Conservation (phyloP, 2,329 filamentous ascomycete genomes). For the Alternaria brassicae region DNA sequence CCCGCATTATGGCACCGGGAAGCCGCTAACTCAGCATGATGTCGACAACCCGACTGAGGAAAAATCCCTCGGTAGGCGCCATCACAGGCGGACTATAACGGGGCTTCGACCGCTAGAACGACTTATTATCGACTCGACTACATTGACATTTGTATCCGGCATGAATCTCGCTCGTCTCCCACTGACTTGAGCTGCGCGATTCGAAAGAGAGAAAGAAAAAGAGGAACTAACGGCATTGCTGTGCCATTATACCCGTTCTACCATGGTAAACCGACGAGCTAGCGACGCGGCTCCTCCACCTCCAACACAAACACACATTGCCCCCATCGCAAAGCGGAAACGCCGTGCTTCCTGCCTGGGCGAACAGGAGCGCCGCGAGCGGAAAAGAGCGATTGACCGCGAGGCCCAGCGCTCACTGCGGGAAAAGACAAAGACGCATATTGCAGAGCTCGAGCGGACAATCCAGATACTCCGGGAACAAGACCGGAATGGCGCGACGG, state of each 20-base stretch:
- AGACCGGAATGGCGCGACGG: constrained; percentile 42
- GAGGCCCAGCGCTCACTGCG: constrained; percentile 46
- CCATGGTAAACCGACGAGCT: constrained; percentile 22
- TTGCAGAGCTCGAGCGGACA: constrained; percentile 47
- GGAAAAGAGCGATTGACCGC: constrained; percentile 47
- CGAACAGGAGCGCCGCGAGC: constrained; percentile 45
- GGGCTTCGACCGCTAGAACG: neutral
- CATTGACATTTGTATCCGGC: constrained; percentile 9
- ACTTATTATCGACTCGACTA: constrained; percentile 16
- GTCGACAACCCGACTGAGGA: neutral
- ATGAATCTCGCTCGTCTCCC: neutral
- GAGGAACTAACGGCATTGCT: neutral
- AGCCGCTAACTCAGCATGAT: constrained; percentile 4
- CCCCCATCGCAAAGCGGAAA: constrained; percentile 44
- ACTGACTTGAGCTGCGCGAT: constrained; percentile 21
- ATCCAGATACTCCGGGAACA: constrained; percentile 46
- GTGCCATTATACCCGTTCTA: constrained; percentile 11
- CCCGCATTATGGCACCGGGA: constrained; percentile 33
- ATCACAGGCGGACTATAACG: neutral
- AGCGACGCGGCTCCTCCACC: constrained; percentile 33
- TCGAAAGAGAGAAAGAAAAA: too few species aligned
- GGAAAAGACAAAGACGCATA: constrained; percentile 50
- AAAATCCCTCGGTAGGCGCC: constrained; percentile 19
- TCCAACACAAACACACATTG: constrained; percentile 24
- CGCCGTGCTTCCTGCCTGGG: constrained; percentile 44